Conservation (phyloP, 2,329 filamentous ascomycete species). For the Fusarium pseudonygamai region DNA sequence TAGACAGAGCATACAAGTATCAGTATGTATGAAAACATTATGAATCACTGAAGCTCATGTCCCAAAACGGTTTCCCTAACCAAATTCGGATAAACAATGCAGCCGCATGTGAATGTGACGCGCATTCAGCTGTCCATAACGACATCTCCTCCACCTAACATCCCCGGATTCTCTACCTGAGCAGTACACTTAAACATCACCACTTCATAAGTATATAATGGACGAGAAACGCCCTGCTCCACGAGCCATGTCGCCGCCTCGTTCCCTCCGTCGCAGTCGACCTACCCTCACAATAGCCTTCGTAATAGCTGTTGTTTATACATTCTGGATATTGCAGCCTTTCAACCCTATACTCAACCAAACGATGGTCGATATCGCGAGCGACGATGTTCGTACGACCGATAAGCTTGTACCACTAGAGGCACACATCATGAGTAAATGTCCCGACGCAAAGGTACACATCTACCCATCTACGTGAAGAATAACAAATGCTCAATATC, state of each 20-base stretch:
- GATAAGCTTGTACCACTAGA: conserved; percentile 76
- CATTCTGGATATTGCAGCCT: conserved; percentile 43
- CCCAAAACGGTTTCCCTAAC: conserved; percentile 6
- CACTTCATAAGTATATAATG: conserved; percentile 34
- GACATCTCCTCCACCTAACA: conserved; percentile 22
- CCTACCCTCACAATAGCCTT: conserved; percentile 37
- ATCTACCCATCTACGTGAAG: neutral
- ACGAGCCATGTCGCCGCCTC: conserved; percentile 37
- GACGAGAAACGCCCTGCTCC: conserved; percentile 44
- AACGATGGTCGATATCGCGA: conserved; percentile 1
- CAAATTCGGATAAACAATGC: conserved; percentile 31
- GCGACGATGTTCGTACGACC: conserved; percentile 6
- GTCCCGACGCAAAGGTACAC: conserved; percentile 80
- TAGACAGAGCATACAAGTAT: neutral
- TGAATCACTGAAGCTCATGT: neutral
- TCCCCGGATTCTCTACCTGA: conserved; percentile 8
- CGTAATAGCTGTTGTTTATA: conserved; percentile 39
- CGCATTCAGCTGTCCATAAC: conserved; percentile 25
- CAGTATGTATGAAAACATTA: neutral
- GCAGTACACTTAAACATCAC: neutral
- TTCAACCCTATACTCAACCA: conserved; percentile 22
- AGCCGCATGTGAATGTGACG: conserved; percentile 24
- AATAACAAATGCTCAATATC: conserved; percentile 13
- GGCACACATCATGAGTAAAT: conserved; percentile 97
- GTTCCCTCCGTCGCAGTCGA: conserved; percentile 38